These are phyloP conservation scores for Colletotrichum trifolii DNA, from an alignment of 2,329 filamentous ascomycete genomes.

Conservation along the genomic window DNA sequence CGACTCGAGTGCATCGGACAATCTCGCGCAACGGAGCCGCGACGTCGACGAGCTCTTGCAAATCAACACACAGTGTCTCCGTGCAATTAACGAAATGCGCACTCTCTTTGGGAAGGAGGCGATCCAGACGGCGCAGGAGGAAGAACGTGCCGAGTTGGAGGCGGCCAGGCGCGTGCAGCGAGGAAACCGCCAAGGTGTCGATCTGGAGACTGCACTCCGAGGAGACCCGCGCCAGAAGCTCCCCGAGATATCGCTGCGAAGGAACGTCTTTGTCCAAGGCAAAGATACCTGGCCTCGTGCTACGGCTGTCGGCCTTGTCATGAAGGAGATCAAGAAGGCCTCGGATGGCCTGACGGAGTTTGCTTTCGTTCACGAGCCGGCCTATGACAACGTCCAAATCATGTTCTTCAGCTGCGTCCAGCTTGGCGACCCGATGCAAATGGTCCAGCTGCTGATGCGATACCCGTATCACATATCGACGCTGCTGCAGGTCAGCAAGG, in stretches of 20 bases:
- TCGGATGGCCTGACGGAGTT: slow-evolving; percentile 74
- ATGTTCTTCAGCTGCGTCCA: slow-evolving; percentile 85
- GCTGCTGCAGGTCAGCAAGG: slow-evolving; percentile 91
- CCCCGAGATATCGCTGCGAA: slow-evolving; percentile 76
- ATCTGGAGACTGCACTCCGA: slow-evolving; percentile 66
- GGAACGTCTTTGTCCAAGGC: slow-evolving; percentile 87
- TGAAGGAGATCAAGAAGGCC: slow-evolving; percentile 68
- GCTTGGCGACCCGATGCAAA: slow-evolving; percentile 82
- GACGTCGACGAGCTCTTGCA: slow-evolving; percentile 54
- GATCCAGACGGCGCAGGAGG: slow-evolving; percentile 64
- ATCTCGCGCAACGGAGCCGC: slow-evolving; percentile 28
- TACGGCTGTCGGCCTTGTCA: slow-evolving; percentile 83
- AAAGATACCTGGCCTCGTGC: slow-evolving; percentile 88
- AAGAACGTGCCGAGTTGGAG: slow-evolving; percentile 58
- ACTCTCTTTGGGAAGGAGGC: slow-evolving; percentile 66
- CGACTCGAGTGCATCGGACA: slow-evolving; percentile 35
- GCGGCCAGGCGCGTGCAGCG: slow-evolving; percentile 48
- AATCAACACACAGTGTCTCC: slow-evolving; percentile 76
- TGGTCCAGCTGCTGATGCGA: slow-evolving; percentile 76
- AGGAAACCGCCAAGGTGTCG: slow-evolving; percentile 61
- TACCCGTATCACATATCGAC: slow-evolving; percentile 88
- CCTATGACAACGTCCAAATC: slow-evolving; percentile 79
- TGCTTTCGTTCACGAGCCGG: slow-evolving; percentile 77
- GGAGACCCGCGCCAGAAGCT: slow-evolving; percentile 71
- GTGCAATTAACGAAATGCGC: slow-evolving; percentile 91